These are phyloP conservation scores for Chaetomium sp. DNA, from an alignment of 2,329 filamentous ascomycete species.

Conservation along the genomic window DNA sequence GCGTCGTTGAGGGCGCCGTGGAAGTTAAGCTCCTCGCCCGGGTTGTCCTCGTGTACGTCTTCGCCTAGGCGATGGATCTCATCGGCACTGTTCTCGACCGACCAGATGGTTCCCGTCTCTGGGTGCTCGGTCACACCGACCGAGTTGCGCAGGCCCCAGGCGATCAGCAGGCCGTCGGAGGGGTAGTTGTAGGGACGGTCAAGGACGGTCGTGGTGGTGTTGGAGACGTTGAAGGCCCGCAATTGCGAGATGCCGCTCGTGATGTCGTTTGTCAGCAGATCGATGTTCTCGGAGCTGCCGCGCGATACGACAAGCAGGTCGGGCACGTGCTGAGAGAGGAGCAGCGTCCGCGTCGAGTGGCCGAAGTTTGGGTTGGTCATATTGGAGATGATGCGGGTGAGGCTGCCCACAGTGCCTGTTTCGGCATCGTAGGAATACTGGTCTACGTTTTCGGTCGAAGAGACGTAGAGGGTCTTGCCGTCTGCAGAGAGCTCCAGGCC, in stretches of 20 bases:
- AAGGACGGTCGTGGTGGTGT: conserved; percentile 20
- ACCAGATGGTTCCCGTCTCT: conserved; percentile 42
- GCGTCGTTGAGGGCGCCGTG: conserved; percentile 48
- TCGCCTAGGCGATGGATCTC: conserved; percentile 45
- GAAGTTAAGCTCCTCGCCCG: conserved; percentile 66
- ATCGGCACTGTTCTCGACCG: conserved; percentile 60
- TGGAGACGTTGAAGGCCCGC: conserved; percentile 46
- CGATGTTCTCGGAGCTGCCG: conserved; percentile 58
- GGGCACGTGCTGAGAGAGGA: conserved; percentile 49
- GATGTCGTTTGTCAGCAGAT: conserved; percentile 44
- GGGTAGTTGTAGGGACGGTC: conserved; percentile 40
- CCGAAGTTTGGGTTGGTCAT: conserved; percentile 50
- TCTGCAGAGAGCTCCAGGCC: conserved; percentile 48
- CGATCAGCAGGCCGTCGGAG: conserved; percentile 39
- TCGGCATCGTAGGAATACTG: conserved; percentile 59
- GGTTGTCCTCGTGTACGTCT: conserved; percentile 60
- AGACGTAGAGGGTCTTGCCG: conserved; percentile 50
- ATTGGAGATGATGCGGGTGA: conserved; percentile 50
- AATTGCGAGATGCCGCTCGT: conserved; percentile 59
- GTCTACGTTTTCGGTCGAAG: conserved; percentile 51
- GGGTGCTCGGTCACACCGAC: conserved; percentile 59
- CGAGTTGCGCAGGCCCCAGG: conserved; percentile 65
- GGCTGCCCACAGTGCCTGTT: conserved; percentile 38
- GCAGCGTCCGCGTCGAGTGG: conserved; percentile 60
- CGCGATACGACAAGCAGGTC: conserved; percentile 58